Evolutionary conservation across 495 filamentous ascomycete genomes (phyloP).

Genomic region (Penicillium simplicissimum): DNA sequence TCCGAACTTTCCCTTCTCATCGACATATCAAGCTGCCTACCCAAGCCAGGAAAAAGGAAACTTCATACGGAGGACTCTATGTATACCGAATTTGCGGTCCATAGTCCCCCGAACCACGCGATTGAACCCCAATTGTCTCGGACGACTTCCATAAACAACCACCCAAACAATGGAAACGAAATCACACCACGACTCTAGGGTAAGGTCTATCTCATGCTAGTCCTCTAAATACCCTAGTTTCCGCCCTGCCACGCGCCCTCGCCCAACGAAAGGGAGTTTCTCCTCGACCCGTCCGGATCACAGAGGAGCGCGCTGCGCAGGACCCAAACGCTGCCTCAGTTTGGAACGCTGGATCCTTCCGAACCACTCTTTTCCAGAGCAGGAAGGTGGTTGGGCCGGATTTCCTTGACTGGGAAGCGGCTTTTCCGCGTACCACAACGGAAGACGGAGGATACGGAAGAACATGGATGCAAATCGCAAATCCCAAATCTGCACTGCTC

Average conservation of each 20-base stretch:
- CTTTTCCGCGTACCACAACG: background rate
- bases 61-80: too few relatives aligned
- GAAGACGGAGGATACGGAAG: background rate
- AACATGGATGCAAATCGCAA: background rate
- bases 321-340: background rate
- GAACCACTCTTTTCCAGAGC: conserved; percentile 20
- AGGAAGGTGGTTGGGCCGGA: conserved; percentile 25
- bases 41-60: too few relatives aligned
- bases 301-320: background rate
- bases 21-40: background rate
- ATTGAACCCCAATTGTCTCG: background rate
- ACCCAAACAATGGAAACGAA: background rate
- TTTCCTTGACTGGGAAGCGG: background rate
- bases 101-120: background rate
- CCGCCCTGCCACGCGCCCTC: conserved; percentile 1
- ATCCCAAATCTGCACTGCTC: too few relatives aligned
- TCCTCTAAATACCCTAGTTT: background rate
- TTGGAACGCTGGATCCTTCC: conserved; percentile 4
- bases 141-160: conserved; percentile 1
- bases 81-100: too few relatives aligned
- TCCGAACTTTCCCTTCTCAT: background rate
- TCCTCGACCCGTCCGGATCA: background rate
- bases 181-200: conserved; percentile 1
- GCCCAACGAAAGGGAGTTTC: background rate
- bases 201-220: background rate